Evolutionary conservation across 2,329 filamentous ascomycete species (phyloP), one percentile per base, ranked within the genome.

Genomic region (Cercospora berteroae): DNA sequence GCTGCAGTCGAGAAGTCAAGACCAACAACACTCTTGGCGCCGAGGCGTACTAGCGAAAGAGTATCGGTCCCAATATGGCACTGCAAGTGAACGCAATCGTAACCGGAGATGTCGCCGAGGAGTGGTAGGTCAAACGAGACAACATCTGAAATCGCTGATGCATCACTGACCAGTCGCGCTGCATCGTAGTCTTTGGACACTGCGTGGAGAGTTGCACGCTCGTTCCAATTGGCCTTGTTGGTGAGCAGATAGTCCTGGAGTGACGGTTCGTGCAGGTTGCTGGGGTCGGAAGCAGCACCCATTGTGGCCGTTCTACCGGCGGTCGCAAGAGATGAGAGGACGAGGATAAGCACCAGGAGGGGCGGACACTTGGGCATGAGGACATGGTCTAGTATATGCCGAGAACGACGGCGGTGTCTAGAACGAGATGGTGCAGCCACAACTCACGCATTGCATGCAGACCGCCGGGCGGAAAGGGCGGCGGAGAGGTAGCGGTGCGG

Each of bases 11-110:
- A 69, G 60, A 73, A 69, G 33, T 73, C 71, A 2, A 73, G 66
- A n/a, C 70, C 71, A 16, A 58, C 48, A 31, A 73, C 71, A 16
- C 55, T 60, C 2, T 62, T 64, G 13, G 71, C 70, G 12, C 71
- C 71, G 5, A 62, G 66, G n/a, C 71, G 67, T 7, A 69, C 69
- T 8, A 73, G 67, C 1, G 71, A 73, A 8, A 73, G 70, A 8
- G 71, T 72, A 63, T 73, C 70, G 23, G 71, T 72, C 10, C 67
- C 71, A 44, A 73, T 72, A 50, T 72, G 69, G 64, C 70, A 73
- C 66, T 73, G 70, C 27, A 73, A 63, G 65, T 73, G 72, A n/a
- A 68, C 65, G 39, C 69, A 55, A 7, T 65, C 31, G 2, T 67
- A 60, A 23, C 29, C 39, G 3, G 42, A 18, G 33, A 71, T 58